A percentile compares a stretch with the other conserved stretches of the same genome.
phyloP scores from a whole-genome alignment of 139 green algal species.

The Chlorella sp. region DNA sequence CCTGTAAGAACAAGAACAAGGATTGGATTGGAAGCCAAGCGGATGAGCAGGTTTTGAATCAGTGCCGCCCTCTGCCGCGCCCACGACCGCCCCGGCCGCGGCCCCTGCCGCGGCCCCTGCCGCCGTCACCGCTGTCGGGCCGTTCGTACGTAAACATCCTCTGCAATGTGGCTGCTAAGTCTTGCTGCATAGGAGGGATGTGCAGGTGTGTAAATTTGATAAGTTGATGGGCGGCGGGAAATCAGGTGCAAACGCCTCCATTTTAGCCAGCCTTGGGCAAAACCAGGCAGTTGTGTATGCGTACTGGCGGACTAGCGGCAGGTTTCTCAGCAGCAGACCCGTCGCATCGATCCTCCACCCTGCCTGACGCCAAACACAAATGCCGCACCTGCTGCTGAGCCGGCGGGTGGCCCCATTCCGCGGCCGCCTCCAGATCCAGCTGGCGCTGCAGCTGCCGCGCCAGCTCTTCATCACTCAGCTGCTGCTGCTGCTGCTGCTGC shows the following conservation, averaged over 20 bases:
- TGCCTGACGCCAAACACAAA: too few species aligned
- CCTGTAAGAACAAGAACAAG: too few species aligned
- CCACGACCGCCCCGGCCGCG: neutral
- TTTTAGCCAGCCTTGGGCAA: too few species aligned
- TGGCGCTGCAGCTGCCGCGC: slow-evolving; percentile 35
- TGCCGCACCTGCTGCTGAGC: too few species aligned
- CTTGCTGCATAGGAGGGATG: neutral
- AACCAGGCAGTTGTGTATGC: neutral
- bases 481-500: neutral
- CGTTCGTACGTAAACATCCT: neutral
- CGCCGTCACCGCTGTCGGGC: neutral
- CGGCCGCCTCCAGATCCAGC: slow-evolving; percentile 34
- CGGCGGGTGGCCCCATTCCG: neutral
- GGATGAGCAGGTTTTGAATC: too few species aligned
- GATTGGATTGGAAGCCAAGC: too few species aligned
- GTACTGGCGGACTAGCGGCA: too few species aligned
- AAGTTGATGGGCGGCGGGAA: too few species aligned
- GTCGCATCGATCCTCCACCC: too few species aligned
- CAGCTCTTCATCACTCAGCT: slow-evolving; percentile 31
- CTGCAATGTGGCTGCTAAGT: neutral
- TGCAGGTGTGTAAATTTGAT: neutral
- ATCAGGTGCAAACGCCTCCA: too few species aligned
- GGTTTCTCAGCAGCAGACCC: neutral
- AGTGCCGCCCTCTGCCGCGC: neutral
- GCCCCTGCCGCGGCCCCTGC: neutral